Evolutionary conservation across 306 rosid species (phyloP), one percentile per base, ranked within the genome.

Genomic region (Begonia masoniana): DNA sequence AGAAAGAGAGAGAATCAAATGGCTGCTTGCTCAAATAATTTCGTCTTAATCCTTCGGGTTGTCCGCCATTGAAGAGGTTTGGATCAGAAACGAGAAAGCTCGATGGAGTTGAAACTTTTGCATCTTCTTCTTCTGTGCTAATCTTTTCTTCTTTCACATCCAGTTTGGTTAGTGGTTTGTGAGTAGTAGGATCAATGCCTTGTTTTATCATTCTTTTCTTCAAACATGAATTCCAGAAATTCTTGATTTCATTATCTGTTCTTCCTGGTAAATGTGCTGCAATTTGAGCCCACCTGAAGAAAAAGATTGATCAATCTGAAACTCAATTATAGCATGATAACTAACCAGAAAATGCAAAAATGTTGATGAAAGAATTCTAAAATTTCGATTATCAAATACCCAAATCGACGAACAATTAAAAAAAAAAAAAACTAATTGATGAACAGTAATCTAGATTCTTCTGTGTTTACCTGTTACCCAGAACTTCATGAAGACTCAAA

Each of bases 231-330:
- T 45, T 45, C 49, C 49, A 45, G 15, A 45, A 45, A 45, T 91
- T 91, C 42, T 91, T 91, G 3, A 91, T 91, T 76, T 91, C 99
- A 57, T 91, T 91, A 23, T 91, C 99, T 6, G 99, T 91, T 77
- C 99, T 86, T 52, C 99, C 96, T 0, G 99, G 99, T 52, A 86
- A 76, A 51, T 86, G 96, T 42, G 99, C 88, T n/a, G 99, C 96
- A 60, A 91, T 91, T 59, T 91, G 99, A 16, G 99, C 99, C 99
- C 99, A 91, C 76, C 97, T 91, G 68, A 54, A 43, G 35, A 43
- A 24, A 52, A 23, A 11, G 9, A 49, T 52, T 59, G 13, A 9
- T 51, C 26, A 9, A 10, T 7, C 3, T 5, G 39, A 31, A 31
- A 31, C 9, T 31, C 39, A 2, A 21, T 21, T 17, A 17, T 17